A percentile compares a stretch with the other conserved stretches of the same genome.
Evolutionary conservation across 1,284 basidiomycete genomes (phyloP).

Genomic region (Apiotrichum domesticum): DNA sequence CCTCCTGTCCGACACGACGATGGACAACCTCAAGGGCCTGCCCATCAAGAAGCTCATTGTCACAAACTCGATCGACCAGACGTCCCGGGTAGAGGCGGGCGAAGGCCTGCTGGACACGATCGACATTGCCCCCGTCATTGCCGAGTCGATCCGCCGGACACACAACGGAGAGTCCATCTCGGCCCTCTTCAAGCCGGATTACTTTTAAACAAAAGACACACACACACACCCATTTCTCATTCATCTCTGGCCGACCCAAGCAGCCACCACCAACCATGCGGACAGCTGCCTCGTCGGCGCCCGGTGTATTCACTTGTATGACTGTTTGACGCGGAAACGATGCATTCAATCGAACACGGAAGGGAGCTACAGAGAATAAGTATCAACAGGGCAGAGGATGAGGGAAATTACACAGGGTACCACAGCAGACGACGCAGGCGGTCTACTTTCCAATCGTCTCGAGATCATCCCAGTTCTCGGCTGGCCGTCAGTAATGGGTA

Average conservation of each 20-base stretch:
- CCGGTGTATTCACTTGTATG: conserved; percentile 14
- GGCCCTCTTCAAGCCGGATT: conserved; percentile 39
- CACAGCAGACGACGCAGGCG: background rate
- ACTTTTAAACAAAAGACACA: conserved; percentile 11
- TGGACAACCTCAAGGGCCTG: conserved; percentile 67
- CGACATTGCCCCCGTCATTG: conserved; percentile 84
- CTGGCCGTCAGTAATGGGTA: conserved; percentile 2
- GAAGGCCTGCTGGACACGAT: conserved; percentile 54
- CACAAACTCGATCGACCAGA: conserved; percentile 72
- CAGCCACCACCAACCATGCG: background rate
- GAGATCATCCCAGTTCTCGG: conserved; percentile 23
- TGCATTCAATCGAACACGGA: conserved; percentile 4
- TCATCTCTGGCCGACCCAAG: background rate
- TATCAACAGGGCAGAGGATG: no score
- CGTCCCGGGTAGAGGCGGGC: conserved; percentile 48
- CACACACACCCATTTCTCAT: background rate
- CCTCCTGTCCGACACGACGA: conserved; percentile 76
- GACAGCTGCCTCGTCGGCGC: background rate
- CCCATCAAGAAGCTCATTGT: conserved; percentile 83
- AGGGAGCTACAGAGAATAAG: no score
- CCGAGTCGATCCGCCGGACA: conserved; percentile 91
- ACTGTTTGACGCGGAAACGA: conserved; percentile 9
- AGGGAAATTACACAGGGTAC: background rate
- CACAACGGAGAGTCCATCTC: conserved; percentile 68
- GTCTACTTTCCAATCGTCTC: background rate